A percentile compares a stretch with the other conserved stretches of the same genome.
Evolutionary conservation across 2,329 filamentous ascomycete genomes (phyloP).

Genomic region (Colletotrichum sidae): DNA sequence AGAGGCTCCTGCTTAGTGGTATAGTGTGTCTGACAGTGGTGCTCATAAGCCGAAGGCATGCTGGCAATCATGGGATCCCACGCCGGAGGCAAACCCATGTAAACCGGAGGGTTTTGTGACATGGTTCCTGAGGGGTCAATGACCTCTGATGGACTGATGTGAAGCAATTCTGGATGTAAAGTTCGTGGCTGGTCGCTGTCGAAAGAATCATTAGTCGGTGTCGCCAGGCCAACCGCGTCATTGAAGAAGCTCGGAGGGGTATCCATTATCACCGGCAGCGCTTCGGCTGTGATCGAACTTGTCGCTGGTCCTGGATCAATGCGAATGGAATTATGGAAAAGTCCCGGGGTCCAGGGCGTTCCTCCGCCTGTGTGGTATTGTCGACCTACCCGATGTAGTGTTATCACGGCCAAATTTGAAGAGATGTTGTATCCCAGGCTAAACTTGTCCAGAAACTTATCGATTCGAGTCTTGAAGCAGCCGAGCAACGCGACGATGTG

Average conservation of each 20-base stretch:
- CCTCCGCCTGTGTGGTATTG: no score
- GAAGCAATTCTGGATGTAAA: slow-evolving; percentile 19
- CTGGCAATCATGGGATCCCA: slow-evolving; percentile 26
- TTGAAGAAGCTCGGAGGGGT: slow-evolving; percentile 37
- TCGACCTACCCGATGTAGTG: no score
- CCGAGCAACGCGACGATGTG: no score
- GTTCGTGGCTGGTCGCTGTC: slow-evolving; percentile 34
- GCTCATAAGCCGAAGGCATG: slow-evolving; percentile 15
- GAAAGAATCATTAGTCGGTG: slow-evolving; percentile 34
- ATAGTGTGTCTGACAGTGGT: slow-evolving; percentile 27
- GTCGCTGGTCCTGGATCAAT: slow-evolving; percentile 2
- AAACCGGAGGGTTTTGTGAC: slow-evolving; percentile 25
- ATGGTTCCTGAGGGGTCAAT: slow-evolving; percentile 14
- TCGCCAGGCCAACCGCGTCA: slow-evolving; percentile 36
- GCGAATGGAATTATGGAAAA: not conserved
- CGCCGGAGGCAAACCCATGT: slow-evolving; percentile 21
- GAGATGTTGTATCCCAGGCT: not conserved
- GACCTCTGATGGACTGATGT: slow-evolving; percentile 4
- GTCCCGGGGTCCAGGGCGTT: no score
- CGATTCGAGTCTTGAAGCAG: no score
- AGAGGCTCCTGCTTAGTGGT: slow-evolving; percentile 28
- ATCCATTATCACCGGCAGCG: slow-evolving; percentile 28
- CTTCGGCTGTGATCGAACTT: not conserved
- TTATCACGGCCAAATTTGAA: not conserved
- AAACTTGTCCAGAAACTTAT: no score